phyloP scores from a whole-genome alignment of 176 grass and related monocot species.

The Zizania latifolia region DNA sequence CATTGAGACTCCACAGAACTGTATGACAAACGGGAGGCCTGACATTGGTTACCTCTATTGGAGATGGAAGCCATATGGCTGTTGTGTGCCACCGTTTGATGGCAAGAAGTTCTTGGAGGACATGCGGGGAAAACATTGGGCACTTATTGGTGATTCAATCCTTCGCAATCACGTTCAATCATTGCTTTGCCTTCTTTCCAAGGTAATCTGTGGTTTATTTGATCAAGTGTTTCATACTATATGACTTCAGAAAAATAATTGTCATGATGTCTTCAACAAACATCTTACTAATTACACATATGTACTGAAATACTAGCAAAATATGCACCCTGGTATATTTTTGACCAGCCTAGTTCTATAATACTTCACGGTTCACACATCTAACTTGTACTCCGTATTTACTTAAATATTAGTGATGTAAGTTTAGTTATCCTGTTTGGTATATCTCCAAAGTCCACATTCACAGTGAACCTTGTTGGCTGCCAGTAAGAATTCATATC shows the following conservation, averaged over 20 bases:
- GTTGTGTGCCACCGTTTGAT: conserved; percentile 56
- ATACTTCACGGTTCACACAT: too few species aligned
- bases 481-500: neutral
- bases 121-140: conserved; percentile 72
- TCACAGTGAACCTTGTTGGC: neutral
- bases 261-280: neutral
- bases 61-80: conserved; percentile 85
- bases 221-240: neutral
- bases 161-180: conserved; percentile 88
- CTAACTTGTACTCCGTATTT: too few species aligned
- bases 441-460: neutral
- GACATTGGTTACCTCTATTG: conserved; percentile 74
- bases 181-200: conserved; percentile 83
- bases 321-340: too few species aligned
- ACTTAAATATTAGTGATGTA: neutral
- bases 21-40: conserved; percentile 76
- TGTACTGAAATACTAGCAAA: neutral
- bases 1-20: conserved; percentile 88
- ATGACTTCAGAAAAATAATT: neutral
- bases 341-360: too few species aligned
- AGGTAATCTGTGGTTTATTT: conserved; percentile 32
- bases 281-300: neutral
- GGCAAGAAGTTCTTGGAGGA: conserved; percentile 54
- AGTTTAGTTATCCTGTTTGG: neutral
- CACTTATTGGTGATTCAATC: conserved; percentile 85